Evolutionary conservation across 2,329 filamentous ascomycete species (phyloP), one percentile per base, ranked within the genome.

Genomic region (Hypoxylon sp.): DNA sequence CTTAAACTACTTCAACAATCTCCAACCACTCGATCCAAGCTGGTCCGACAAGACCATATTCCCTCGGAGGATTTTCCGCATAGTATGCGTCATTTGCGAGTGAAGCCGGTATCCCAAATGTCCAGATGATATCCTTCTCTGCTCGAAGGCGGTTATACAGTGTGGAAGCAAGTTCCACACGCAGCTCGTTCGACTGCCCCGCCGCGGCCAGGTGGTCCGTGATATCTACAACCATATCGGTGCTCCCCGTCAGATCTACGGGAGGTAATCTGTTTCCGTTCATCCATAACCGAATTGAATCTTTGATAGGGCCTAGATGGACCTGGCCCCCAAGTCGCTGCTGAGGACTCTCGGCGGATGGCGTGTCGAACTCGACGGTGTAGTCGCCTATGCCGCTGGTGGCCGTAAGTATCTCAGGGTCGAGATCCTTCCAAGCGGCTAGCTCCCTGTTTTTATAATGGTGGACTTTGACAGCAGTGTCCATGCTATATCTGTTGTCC

Each of bases 281-380:
- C n/a, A 42, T 19, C 37, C 37, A 42, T 42, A 42, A 6, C 37
- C 37, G 37, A 42, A 42, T 42, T 42, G 37, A 42, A 42, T 42
- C 37, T 17, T 42, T 42, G 5, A 42, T 3, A 1, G 37, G 37
- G 6, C 37, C 37, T 42, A 42, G 37, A 42, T 42, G 37, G n/a
- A 42, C n/a, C 37, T n/a, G n/a, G n/a, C 5, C 37, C 5, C 37
- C 37, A 10, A 42, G 37, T 8, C 37, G n/a, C 37, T 19, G 37
- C n/a, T 42, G 37, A 1, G 37, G 37, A 8, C 3, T 42, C n/a
- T n/a, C 9, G 37, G 37, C 4, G n/a, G 37, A 42, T 3, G 37
- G n/a, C n/a, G n/a, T 42, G 5, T 42, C n/a, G 9, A 42, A 17
- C 2, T 17, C n/a, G 14, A 42, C n/a, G 37, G 37, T 17, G 37